Base-by-base conservation (phyloP, 148 eudicot genomes). In the Nepenthes mirabilis region DNA sequence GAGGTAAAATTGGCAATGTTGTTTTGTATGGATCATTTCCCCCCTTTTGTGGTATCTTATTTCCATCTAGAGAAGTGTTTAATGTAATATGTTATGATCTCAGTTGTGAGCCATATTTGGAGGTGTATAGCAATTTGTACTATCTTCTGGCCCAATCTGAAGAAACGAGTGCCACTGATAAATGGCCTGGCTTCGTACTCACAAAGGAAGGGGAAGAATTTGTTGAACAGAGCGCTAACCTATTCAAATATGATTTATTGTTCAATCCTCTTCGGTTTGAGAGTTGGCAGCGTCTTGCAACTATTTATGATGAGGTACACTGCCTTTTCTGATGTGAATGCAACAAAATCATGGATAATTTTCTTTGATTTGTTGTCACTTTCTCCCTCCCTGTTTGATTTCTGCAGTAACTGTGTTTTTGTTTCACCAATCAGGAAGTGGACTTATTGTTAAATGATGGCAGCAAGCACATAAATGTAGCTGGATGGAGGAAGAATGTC, bases 171-270 rank as follows among this genome's bases (percentile, higher is more conserved):
- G 95, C 99, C 54, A 80, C 89, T 65, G 99, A 93, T 70, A 93
- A 82, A 67, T 84, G 99, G 95, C 85, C 99, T 75, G 99, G 99
- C 40, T 93, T 89, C 82, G 91, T 93, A 52, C 82, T 93, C 56
- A 89, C 95, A 36, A 93, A 93, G 68, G 99, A 93, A 82, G 99
- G 99, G 65, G 96, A 84, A 67, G 95, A 88, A 37, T 93, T 89
- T 75, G 89, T 89, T 49, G 81, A 84, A 66, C 87, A 93, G 64
- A 86, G 79, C 69, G 89, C 99, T 59, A 88, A 79, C 34, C 91
- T 93, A 66, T 88, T 82, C 65, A 93, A 93, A 73, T 93, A 86
- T 79, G 99, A 93, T 72, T 70, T 93, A 59, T 66, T 89, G 69
- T 93, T 82, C 72, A 93, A 86, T 62, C 99, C 96, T 52, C 58